These are phyloP conservation scores for Bauhinia variegata DNA, from an alignment of 306 rosid genomes.

Conservation along the genomic window DNA sequence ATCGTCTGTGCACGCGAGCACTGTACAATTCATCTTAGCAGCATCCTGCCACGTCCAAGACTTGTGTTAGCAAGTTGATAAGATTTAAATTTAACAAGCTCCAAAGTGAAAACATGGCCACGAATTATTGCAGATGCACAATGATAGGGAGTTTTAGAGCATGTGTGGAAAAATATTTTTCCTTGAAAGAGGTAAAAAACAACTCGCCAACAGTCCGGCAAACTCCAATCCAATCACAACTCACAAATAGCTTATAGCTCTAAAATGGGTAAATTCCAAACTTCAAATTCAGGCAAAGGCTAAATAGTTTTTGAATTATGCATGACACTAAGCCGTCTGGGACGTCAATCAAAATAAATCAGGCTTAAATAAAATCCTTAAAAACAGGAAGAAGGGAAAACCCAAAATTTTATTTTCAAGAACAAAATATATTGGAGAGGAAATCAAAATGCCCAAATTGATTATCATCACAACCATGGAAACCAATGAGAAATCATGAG, in stretches of 20 bases:
- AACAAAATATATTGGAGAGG: too few species aligned
- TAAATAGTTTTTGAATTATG: too few species aligned
- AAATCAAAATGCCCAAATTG: too few species aligned
- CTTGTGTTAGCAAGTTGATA: not conserved
- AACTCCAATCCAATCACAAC: not conserved
- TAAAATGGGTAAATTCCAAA: not conserved
- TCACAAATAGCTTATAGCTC: not conserved
- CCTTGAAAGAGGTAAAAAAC: not conserved
- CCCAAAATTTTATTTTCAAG: too few species aligned
- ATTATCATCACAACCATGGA: too few species aligned
- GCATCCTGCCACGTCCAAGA: constrained; percentile 46
- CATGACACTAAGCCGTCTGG: too few species aligned
- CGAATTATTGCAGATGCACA: not conserved
- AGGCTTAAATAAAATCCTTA: too few species aligned
- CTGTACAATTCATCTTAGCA: constrained; percentile 38
- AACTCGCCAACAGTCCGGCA: not conserved
- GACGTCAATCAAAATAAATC: too few species aligned
- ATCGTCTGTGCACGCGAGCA: constrained; percentile 71
- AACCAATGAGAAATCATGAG: too few species aligned
- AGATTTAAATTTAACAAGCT: not conserved
- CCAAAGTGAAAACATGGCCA: too few species aligned
- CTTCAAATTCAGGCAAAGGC: not conserved
- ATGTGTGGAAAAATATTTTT: not conserved
- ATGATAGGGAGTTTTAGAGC: not conserved
- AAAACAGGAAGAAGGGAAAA: too few species aligned